Conservation (phyloP, 768 basidiomycete genomes). For the Boletales sp. region DNA sequence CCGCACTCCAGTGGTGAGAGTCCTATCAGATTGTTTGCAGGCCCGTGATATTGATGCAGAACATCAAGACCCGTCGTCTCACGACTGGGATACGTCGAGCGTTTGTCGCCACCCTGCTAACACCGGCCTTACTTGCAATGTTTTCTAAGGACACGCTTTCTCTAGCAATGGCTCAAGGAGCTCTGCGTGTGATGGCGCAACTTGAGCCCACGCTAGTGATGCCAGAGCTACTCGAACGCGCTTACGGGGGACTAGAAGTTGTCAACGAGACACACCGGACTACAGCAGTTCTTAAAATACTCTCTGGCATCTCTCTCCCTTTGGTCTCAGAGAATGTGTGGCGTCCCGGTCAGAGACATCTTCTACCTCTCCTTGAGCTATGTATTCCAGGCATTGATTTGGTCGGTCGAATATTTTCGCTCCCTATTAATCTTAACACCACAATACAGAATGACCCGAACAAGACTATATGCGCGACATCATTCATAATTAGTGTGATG, state of each 20-base stretch:
- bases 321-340: conserved; percentile 75
- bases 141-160: conserved; percentile 81
- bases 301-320: conserved; percentile 73
- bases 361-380: conserved; percentile 83
- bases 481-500: conserved; percentile 70
- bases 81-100: conserved; percentile 77
- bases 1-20: conserved; percentile 66
- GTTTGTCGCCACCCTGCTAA: conserved; percentile 79
- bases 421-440: background rate
- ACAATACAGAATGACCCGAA: conserved; percentile 65
- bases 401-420: conserved; percentile 36
- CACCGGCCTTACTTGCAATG: conserved; percentile 88
- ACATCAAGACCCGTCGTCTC: conserved; percentile 61
- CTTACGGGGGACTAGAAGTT: conserved; percentile 87
- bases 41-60: conserved; percentile 1
- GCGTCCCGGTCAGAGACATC: conserved; percentile 84
- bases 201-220: conserved; percentile 84
- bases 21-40: background rate
- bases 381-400: conserved; percentile 91
- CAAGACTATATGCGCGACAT: conserved; percentile 77
- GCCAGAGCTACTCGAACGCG: conserved; percentile 88
- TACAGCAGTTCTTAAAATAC: conserved; percentile 82
- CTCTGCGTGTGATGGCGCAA: conserved; percentile 72
- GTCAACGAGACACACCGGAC: conserved; percentile 95
- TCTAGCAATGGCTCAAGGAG: conserved; percentile 77